phyloP scores from a whole-genome alignment of 2,329 filamentous ascomycete genomes.

The Shiraia sp. region DNA sequence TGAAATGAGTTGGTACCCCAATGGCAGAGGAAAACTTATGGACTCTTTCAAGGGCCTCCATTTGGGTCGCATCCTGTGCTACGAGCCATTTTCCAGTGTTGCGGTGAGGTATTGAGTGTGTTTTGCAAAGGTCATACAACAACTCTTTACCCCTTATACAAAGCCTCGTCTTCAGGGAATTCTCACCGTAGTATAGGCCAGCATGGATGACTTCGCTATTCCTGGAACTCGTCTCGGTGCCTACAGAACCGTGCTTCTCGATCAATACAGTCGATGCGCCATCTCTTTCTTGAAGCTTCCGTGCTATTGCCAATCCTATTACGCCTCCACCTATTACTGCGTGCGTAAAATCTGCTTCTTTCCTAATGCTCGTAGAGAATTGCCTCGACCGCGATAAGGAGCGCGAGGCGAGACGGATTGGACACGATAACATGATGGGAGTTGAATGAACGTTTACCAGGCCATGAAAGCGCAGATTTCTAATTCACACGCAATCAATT shows the following conservation, averaged over 20 bases:
- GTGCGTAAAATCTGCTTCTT: conserved; percentile 64
- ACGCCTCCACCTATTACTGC: conserved; percentile 71
- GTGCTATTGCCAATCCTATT: conserved; percentile 79
- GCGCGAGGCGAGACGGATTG: conserved; percentile 7
- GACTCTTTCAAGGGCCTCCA: conserved; percentile 62
- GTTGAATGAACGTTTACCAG: background rate
- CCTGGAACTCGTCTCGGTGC: conserved; percentile 84
- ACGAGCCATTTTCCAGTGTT: conserved; percentile 94
- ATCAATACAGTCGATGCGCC: conserved; percentile 73
- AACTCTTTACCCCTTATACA: conserved; percentile 77
- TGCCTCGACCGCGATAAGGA: conserved; percentile 5
- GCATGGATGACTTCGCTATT: conserved; percentile 98
- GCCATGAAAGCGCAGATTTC: background rate
- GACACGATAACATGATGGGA: conserved; percentile 14
- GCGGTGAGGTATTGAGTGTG: conserved; percentile 68
- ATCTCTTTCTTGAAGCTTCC: conserved; percentile 66
- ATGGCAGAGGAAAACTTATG: conserved; percentile 59
- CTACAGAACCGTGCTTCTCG: conserved; percentile 74
- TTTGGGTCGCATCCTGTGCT: conserved; percentile 76
- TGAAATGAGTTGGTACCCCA: conserved; percentile 72
- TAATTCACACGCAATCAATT: background rate
- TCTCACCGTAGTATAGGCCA: conserved; percentile 82
- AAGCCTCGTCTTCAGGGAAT: conserved; percentile 78
- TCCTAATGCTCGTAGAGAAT: conserved; percentile 34
- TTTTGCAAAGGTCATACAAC: conserved; percentile 77